These are phyloP conservation scores for Glomus cerebriforme DNA, from an alignment of 192 early-diverging fungal genomes.

Conservation along the genomic window DNA sequence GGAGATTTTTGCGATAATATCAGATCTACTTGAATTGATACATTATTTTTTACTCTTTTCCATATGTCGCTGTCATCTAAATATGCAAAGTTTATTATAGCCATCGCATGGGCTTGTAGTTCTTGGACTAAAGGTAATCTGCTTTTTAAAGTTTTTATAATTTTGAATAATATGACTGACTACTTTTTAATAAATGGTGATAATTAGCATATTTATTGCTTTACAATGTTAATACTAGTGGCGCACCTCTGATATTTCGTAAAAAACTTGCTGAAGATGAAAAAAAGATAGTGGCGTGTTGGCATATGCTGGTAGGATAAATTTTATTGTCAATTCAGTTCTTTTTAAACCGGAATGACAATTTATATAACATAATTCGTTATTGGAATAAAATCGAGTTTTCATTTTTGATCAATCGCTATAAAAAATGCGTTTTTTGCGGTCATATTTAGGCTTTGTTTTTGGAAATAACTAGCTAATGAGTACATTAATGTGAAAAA, in stretches of 20 bases:
- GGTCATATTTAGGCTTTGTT: neutral
- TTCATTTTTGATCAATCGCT: neutral
- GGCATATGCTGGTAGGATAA: constrained; percentile 22
- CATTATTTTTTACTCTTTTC: neutral
- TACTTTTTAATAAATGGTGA: neutral
- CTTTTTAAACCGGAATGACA: neutral
- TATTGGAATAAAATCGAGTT: neutral
- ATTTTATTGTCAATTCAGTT: neutral
- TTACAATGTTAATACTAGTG: neutral
- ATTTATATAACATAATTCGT: neutral
- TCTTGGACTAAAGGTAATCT: constrained; percentile 27
- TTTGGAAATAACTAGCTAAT: too few relatives aligned
- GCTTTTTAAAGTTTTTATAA: neutral
- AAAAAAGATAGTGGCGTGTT: constrained; percentile 22
- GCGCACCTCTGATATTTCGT: constrained; percentile 26
- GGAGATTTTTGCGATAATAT: neutral
- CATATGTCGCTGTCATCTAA: neutral
- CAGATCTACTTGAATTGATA: neutral
- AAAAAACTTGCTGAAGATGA: constrained; percentile 19
- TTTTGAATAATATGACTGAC: neutral
- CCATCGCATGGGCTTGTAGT: constrained; percentile 21
- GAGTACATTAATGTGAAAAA: neutral
- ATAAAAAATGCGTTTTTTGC: neutral
- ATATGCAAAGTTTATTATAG: constrained; percentile 24
- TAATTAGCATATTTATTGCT: constrained; percentile 24